A percentile compares a stretch with the other conserved stretches of the same genome.
Evolutionary conservation across 2,329 filamentous ascomycete species (phyloP).

Genomic region (Colletotrichum filicis): DNA sequence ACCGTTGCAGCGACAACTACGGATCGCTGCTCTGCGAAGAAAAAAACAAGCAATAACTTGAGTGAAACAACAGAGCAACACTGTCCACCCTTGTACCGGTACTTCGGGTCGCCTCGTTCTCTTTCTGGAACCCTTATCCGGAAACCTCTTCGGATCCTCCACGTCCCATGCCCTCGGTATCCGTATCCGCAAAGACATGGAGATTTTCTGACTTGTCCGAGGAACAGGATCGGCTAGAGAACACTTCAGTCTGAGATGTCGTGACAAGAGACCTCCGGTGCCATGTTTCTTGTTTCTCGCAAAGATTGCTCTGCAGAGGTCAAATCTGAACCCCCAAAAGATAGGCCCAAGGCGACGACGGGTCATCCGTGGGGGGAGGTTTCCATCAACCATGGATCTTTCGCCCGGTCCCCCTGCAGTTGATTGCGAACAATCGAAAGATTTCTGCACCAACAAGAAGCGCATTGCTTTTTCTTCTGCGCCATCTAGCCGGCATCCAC

Average conservation of each 20-base stretch:
- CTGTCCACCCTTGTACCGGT: constrained; percentile 16
- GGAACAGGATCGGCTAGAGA: background rate
- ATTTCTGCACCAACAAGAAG: constrained; percentile 4
- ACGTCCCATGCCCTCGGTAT: background rate
- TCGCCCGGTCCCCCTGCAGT: constrained; percentile 4
- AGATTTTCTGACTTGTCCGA: background rate
- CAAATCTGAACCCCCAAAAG: background rate
- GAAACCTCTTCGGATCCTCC: background rate
- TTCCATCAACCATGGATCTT: background rate
- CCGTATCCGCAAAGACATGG: background rate
- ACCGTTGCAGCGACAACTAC: constrained; percentile 17
- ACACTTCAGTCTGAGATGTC: background rate
- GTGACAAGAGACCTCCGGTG: background rate
- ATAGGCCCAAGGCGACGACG: background rate
- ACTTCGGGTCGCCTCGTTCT: constrained; percentile 15
- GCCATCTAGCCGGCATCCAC: background rate
- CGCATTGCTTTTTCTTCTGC: background rate
- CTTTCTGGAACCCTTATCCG: background rate
- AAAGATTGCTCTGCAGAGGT: background rate
- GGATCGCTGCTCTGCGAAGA: background rate
- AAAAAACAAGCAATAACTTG: constrained; percentile 18
- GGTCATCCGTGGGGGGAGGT: background rate
- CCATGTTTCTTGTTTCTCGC: background rate
- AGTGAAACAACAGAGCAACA: constrained; percentile 18
- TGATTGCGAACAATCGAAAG: constrained; percentile 7